Percentiles rank a stretch among this genome's conserved stretches.
phyloP scores from a whole-genome alignment of 805 yeast species.

The Kuraishia hungarica region DNA sequence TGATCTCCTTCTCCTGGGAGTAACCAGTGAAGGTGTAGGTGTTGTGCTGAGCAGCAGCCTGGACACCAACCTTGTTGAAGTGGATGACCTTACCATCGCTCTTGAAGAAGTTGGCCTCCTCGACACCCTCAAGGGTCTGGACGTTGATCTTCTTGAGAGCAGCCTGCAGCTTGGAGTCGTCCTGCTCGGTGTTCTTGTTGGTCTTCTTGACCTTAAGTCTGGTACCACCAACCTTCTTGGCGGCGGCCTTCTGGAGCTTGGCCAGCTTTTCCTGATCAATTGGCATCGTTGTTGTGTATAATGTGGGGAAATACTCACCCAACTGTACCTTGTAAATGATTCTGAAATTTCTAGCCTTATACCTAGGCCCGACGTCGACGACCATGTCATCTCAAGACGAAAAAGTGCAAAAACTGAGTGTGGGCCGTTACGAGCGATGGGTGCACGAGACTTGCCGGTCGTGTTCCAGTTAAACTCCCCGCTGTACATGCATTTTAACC shows the following conservation, averaged over 20 bases:
- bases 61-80: constrained; percentile 94
- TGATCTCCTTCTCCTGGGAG: constrained; percentile 86
- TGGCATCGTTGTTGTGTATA: constrained; percentile 43
- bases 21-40: constrained; percentile 92
- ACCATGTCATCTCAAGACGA: background rate
- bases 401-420: background rate
- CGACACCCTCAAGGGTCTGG: constrained; percentile 80
- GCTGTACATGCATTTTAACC: background rate
- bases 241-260: constrained; percentile 78
- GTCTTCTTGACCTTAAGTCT: constrained; percentile 89
- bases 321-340: background rate
- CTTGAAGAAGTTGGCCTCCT: constrained; percentile 96
- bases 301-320: background rate
- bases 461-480: background rate
- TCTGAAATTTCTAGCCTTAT: background rate
- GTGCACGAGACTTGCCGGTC: background rate
- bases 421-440: background rate
- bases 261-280: constrained; percentile 92
- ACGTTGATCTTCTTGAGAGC: constrained; percentile 85
- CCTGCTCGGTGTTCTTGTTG: constrained; percentile 60
- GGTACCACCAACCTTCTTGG: constrained; percentile 76
- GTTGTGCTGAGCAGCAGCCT: constrained; percentile 84
- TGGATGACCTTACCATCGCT: constrained; percentile 95
- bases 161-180: constrained; percentile 85
- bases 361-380: background rate